Evolutionary conservation across 2,329 filamentous ascomycete genomes (phyloP), one percentile per base, ranked within the genome.

Genomic region (Trichoderma polysporum): DNA sequence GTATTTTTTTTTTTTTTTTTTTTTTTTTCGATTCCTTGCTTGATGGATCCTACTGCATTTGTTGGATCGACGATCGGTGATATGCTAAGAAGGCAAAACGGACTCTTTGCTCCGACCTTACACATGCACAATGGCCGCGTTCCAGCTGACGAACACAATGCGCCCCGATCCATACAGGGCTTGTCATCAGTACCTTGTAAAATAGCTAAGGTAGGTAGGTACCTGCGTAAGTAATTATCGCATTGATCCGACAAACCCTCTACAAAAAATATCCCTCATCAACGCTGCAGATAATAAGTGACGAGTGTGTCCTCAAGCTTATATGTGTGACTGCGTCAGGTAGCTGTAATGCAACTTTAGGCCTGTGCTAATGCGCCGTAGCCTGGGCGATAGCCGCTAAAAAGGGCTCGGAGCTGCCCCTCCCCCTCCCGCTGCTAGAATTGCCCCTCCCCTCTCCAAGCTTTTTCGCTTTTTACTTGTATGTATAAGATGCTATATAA

Each of bases 21-120:
- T 12, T 31, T 7, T 25, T 13, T n/a, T 27, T 25, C n/a, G 10
- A 17, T 22, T n/a, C 29, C 50, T 17, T 29, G 29, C 53, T n/a
- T 39, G 19, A 54, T 54, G 52, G 31, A 35, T 19, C 29, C 52
- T 17, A 12, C 52, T 35, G 29, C 52, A 22, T 13, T n/a, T 45
- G n/a, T 27, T 45, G 27, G 53, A 53, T 54, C 35, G 15, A 10
- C 9, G 50, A 63, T 63, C 60, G 35, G 25, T 25, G 50, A 54
- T 45, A n/a, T 56, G 9, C 19, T 15, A 15, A 39, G 33, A 25
- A 5, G 13, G n/a, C 33, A 56, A 45, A 56, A 56, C 50, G 60
- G 60, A 63, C 60, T 35, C n/a, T 63, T 63, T 63, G 60, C 60
- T 63, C 60, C 61, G 61, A 17, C n/a, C 35, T 45, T 15, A 10